Evolutionary conservation across 495 filamentous ascomycete genomes (phyloP), one percentile per base, ranked within the genome.

Genomic region (Penicillium mononematosum): DNA sequence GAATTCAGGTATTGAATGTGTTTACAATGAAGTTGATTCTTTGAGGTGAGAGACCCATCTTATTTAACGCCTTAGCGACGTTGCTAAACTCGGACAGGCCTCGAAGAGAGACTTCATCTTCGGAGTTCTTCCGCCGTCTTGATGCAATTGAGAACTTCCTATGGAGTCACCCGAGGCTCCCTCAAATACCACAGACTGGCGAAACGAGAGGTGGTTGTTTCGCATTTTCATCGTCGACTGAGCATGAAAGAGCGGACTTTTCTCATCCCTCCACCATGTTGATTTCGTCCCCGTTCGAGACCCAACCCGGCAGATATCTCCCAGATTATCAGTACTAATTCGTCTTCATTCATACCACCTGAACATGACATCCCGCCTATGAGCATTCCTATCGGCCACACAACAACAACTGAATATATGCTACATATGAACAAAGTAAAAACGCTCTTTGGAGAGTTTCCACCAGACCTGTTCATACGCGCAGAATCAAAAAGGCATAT

Each of bases 401-500:
- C 46, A 29, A 44, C 55, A 9, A 58, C 55, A 17, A 50, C 45
- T 5, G 46, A 58, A 20, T 42, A 42, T 45, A 49, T 58, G 45
- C 31, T 58, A 10, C 46, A 44, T 22, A 45, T 44, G 36, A 50
- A 25, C 12, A 50, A 32, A 32, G 24, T 51, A 27, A 58, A 58
- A 16, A 19, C 47, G 4, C 41, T 58, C 8, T 43, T 58, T 17
- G 47, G 55, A 2, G 55, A 58, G 24, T 58, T 50, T 14, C 55
- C 55, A 16, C 45, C 41, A 17, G 55, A 58, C 27, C 17, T 58
- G 25, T 58, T 58, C 17, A 44, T 58, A 50, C 46, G 55, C 17
- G 47, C 39, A 3, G 55, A 58, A 29, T 44, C 46, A 14, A 58
- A 41, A 14, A 25, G 55, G 19, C 36, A 50, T 36, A 43, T 50